Base-by-base conservation (phyloP, 352 stramenopile species). In the Phytopythium litorale region DNA sequence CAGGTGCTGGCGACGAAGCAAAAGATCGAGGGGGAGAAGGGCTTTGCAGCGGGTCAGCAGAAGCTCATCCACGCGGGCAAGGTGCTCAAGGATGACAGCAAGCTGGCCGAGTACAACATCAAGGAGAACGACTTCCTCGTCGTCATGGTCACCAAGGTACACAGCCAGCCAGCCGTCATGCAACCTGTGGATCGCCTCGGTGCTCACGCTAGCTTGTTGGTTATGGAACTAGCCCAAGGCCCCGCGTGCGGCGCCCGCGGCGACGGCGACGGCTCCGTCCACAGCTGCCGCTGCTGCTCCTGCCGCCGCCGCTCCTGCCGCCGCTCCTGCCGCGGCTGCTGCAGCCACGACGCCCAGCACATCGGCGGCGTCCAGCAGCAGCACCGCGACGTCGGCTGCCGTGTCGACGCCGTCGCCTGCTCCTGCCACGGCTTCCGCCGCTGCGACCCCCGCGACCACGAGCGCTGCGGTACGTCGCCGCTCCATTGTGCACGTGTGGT, bases 111-210 rank as follows among this genome's bases (percentile, higher is more conserved):
- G 66, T 95, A 92, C 72, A 91, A 85, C 60, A 70, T 96, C 46
- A 93, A 92, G 72, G 87, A 94, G 65, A 93, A 91, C 60, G 85
- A 93, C 64, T 96, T 96, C 64, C 70, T 96, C 23, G 87, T 96
- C 45, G 86, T 92, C 42, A 92, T 96, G 81, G 84, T 94, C 53
- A 92, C 87, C 53, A 96, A 96, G 76, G 69, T 83, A 63, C n/a
- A 0, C 6, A 25, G 5, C 8, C 6, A 25, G 5, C 8, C 3
- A 32, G 3, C 28, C 28, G 28, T 5, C 28, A 4, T 32, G 28
- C 28, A 32, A 32, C 28, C 28, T 5, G 28, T 32, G 28, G 28
- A 32, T 32, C 28, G 28, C 28, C 28, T 32, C 28, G 37, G 12
- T 21, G 19, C 15, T 50, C 7, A 18, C 8, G 57, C 16, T 50